phyloP scores from a whole-genome alignment of 2,329 filamentous ascomycete genomes.

The Fusarium aywerte region DNA sequence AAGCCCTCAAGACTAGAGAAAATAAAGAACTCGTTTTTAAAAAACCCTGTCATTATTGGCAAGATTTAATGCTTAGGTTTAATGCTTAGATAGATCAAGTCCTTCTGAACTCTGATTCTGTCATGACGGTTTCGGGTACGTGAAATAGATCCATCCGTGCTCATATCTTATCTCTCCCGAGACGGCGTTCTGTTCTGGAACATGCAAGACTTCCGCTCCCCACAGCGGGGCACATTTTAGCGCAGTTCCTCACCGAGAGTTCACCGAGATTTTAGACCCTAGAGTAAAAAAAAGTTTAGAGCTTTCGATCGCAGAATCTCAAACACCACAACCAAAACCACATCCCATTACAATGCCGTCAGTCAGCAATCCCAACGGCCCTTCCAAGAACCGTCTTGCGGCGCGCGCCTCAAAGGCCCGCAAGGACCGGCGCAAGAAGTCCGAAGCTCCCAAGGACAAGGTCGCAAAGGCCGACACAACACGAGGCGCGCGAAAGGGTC shows the following conservation, averaged over 20 bases:
- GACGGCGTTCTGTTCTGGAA: constrained; percentile 33
- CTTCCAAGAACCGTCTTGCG: constrained; percentile 63
- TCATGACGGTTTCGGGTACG: neutral
- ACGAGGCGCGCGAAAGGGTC: constrained; percentile 63
- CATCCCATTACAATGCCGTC: constrained; percentile 58
- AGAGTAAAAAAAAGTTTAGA: constrained; percentile 29
- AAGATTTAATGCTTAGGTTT: too few relatives aligned
- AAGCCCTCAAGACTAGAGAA: neutral
- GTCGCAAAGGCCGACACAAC: constrained; percentile 56
- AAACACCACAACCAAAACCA: constrained; percentile 7
- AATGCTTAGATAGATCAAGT: neutral
- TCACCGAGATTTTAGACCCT: constrained; percentile 34
- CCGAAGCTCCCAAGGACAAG: constrained; percentile 52
- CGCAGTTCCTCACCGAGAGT: constrained; percentile 19
- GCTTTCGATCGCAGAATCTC: constrained; percentile 26
- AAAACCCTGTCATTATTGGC: neutral
- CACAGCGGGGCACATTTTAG: constrained; percentile 29
- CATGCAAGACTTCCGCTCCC: constrained; percentile 20
- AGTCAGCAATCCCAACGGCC: constrained; percentile 68
- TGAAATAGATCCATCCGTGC: neutral
- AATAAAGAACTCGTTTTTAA: neutral
- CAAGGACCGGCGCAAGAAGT: constrained; percentile 57
- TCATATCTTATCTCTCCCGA: neutral
- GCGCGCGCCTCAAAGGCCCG: constrained; percentile 58
- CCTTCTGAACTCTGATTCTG: neutral